These are phyloP conservation scores for Parafenestella ontariensis DNA, from an alignment of 2,329 filamentous ascomycete species.

Conservation along the genomic window DNA sequence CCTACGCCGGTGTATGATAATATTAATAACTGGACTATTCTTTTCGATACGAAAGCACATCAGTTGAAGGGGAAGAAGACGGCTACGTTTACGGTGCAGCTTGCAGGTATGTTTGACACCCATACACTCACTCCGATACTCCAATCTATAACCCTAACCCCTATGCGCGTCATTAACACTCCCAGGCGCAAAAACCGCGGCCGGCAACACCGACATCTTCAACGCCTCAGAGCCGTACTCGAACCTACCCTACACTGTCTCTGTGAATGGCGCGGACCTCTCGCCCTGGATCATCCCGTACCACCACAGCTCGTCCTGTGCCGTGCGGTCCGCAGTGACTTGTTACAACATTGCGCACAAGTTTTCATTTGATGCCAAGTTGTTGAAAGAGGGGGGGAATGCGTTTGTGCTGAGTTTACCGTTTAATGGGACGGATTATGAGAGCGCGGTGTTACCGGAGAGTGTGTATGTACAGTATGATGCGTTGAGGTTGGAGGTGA, in stretches of 20 bases:
- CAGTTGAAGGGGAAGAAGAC: conserved; percentile 50
- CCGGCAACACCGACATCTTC: conserved; percentile 66
- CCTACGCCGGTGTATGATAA: conserved; percentile 53
- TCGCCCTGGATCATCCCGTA: conserved; percentile 66
- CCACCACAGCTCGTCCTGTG: conserved; percentile 66
- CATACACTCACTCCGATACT: conserved; percentile 52
- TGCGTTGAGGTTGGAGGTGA: conserved; percentile 66
- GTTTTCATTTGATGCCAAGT: conserved; percentile 61
- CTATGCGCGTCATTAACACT: too few relatives aligned
- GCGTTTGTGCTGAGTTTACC: conserved; percentile 65
- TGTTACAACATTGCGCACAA: conserved; percentile 69
- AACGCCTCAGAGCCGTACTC: conserved; percentile 55
- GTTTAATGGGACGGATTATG: conserved; percentile 63
- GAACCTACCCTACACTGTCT: conserved; percentile 61
- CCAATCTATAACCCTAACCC: too few relatives aligned
- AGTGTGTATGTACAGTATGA: conserved; percentile 71
- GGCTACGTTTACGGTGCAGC: conserved; percentile 68
- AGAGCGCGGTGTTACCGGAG: conserved; percentile 54
- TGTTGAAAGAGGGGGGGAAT: conserved; percentile 62
- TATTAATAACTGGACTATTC: conserved; percentile 24
- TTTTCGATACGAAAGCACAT: conserved; percentile 21
- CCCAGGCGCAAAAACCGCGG: conserved; percentile 63
- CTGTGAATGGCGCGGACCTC: conserved; percentile 54
- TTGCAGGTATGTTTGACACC: conserved; percentile 65
- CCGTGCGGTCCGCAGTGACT: conserved; percentile 64